phyloP scores from a whole-genome alignment of 108 stramenopile species.

The Nitzschia sp. region DNA sequence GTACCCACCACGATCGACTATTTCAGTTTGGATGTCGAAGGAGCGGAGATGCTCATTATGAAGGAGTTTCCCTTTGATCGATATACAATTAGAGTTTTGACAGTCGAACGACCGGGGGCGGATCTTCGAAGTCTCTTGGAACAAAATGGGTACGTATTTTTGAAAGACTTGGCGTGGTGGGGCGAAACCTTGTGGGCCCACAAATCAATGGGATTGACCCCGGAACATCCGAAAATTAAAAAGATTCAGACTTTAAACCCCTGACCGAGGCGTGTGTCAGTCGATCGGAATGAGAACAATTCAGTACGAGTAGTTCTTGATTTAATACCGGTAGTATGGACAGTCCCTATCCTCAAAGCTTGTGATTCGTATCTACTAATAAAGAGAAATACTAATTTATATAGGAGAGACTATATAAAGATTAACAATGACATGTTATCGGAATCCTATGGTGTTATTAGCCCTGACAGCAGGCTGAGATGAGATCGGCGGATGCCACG shows the following conservation, averaged over 20 bases:
- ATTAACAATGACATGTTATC: too few species aligned
- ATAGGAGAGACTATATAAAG: too few species aligned
- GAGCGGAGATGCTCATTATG: constrained; percentile 65
- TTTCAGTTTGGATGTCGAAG: constrained; percentile 68
- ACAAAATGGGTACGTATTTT: constrained; percentile 35
- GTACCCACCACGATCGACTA: constrained; percentile 66
- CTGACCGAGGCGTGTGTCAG: too few species aligned
- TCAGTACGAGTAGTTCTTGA: too few species aligned
- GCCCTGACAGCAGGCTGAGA: too few species aligned
- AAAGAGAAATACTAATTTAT: too few species aligned
- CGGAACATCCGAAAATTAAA: constrained; percentile 42
- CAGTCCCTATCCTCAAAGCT: too few species aligned
- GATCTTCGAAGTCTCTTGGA: constrained; percentile 30
- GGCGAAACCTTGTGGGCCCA: constrained; percentile 70
- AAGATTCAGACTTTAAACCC: constrained; percentile 9
- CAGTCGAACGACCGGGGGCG: constrained; percentile 50
- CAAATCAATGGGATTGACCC: constrained; percentile 42
- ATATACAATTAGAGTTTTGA: constrained; percentile 53
- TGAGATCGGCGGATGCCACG: too few species aligned
- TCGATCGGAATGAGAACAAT: too few species aligned
- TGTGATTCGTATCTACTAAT: too few species aligned
- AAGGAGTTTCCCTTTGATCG: constrained; percentile 51
- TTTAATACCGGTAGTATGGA: too few species aligned
- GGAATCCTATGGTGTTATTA: too few species aligned
- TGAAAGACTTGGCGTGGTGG: constrained; percentile 44